These are phyloP conservation scores for Amaranthus palmeri DNA, from an alignment of 148 eudicot species.

Conservation along the genomic window DNA sequence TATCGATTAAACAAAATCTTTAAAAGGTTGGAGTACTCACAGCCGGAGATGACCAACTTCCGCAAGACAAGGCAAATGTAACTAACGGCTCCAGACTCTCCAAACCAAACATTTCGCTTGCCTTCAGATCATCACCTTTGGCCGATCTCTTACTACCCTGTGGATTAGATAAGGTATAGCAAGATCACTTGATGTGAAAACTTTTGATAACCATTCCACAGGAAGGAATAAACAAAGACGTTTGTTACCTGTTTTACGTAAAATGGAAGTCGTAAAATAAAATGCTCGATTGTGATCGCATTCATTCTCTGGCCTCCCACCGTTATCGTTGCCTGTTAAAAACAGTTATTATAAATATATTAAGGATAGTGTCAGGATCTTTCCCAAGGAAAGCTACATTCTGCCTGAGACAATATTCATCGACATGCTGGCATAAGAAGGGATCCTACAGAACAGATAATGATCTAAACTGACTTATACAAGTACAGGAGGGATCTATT, in stretches of 20 bases:
- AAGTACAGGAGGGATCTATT: neutral
- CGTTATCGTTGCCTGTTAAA: slow-evolving; percentile 48
- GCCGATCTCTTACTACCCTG: slow-evolving; percentile 47
- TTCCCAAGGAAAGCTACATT: neutral
- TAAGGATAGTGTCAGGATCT: neutral
- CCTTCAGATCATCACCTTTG: slow-evolving; percentile 42
- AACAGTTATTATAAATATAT: neutral
- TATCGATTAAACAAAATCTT: neutral
- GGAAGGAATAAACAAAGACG: neutral
- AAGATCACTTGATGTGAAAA: neutral
- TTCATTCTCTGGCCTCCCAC: slow-evolving; percentile 62
- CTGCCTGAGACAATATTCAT: neutral
- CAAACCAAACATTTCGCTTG: slow-evolving; percentile 53
- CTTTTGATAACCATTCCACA: neutral
- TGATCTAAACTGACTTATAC: neutral
- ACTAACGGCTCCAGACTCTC: slow-evolving; percentile 84
- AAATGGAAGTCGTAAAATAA: slow-evolving; percentile 60
- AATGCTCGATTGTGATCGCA: slow-evolving; percentile 74
- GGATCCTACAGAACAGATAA: neutral
- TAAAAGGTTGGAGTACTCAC: slow-evolving; percentile 40
- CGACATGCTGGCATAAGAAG: neutral
- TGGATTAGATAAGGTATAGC: neutral
- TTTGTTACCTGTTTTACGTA: slow-evolving; percentile 48
- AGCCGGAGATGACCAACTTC: slow-evolving; percentile 95
- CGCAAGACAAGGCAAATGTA: slow-evolving; percentile 85